Base-by-base conservation (phyloP, 2,329 filamentous ascomycete species). In the Trichoderma sp. region DNA sequence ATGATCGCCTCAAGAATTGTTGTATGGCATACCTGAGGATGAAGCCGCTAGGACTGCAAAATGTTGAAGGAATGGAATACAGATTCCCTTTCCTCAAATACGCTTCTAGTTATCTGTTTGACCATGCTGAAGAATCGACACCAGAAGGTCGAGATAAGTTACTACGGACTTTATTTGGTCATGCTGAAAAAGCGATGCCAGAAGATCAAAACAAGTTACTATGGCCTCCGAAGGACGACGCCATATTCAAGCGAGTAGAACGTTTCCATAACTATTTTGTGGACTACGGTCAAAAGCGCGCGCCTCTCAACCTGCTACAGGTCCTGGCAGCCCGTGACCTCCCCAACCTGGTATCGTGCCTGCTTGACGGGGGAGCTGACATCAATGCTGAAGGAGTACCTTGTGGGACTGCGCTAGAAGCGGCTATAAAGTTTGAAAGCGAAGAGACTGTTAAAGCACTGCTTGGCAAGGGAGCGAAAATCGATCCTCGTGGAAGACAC, bases 201-300 rank as follows among this genome's bases (percentile, higher is more conserved):
- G 14, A 5, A 2, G 24, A 14, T 8, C 60, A 62, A 39, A 2
- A 21, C 6, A 14, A n/a, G 3, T 1, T 43, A 0, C 18, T 62
- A 7, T 34, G 15, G 6, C 7, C 0, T 2, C 9, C 43, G 6
- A 1, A 26, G 3, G 1, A 43, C 3, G 34, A 39, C 1, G 1
- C 0, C 21, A 0, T 24, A 0, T 26, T 43, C 3, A 18, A 43
- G 5, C 24, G 18, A 21, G 0, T 63, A 5, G 24, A 36, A 18
- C 9, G 8, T 2, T 6, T 62, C 1, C 60, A 62, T 24, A n/a
- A n/a, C 2, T 18, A 6, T 24, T 62, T 62, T 15, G 34, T 28
- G 15, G 7, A 43, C 1, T 6, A 18, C 3, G 32, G n/a, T 43
- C 32, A 9, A 28, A 4, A 8, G 3, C 0, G 11, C 21, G 21